Evolutionary conservation across 2,329 filamentous ascomycete genomes (phyloP), one percentile per base, ranked within the genome.

Genomic region (Botrytis hyacinthi): DNA sequence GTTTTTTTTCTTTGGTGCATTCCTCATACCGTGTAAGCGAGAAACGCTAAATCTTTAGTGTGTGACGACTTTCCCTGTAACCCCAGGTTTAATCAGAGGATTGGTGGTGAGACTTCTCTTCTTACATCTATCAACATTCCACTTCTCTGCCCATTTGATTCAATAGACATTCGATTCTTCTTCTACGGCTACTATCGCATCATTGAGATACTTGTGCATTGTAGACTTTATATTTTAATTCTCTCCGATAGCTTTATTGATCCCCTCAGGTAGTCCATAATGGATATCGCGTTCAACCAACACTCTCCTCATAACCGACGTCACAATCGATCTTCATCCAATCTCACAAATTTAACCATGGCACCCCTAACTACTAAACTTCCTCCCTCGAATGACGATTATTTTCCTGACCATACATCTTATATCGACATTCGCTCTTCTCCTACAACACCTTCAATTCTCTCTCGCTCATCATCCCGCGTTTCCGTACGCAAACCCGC

Each of bases 361-460:
- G 89, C 88, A n/a, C 90, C 90, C 42, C 83, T 92, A 72, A 91
- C 89, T 37, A 85, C 87, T 70, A 88, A 87, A 79, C 84, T 91
- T 14, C 89, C 89, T 60, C 82, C 90, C 73, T 83, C 85, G 74
- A 88, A 90, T 78, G 82, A 84, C 73, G 86, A 88, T 69, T 84
- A 85, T 16, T 76, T 79, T 22, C 79, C 83, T 40, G 75, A 83
- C 76, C 83, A 82, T 72, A 80, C 83, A 32, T 90, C 88, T 29
- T 91, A 91, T 78, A 84, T 91, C 26, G 85, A 90, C 79, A 87
- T 86, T 77, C 88, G 87, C 78, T 90, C 90, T 35, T 88, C 88
- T 2, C 90, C 90, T 8, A 87, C 89, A 2, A 91, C 90, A 3
- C 90, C 90, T 12, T 86, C 88, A 35, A 86, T 92, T 8, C 85